phyloP scores from a whole-genome alignment of 352 stramenopile genomes.

The Globisporangium takayamanum region DNA sequence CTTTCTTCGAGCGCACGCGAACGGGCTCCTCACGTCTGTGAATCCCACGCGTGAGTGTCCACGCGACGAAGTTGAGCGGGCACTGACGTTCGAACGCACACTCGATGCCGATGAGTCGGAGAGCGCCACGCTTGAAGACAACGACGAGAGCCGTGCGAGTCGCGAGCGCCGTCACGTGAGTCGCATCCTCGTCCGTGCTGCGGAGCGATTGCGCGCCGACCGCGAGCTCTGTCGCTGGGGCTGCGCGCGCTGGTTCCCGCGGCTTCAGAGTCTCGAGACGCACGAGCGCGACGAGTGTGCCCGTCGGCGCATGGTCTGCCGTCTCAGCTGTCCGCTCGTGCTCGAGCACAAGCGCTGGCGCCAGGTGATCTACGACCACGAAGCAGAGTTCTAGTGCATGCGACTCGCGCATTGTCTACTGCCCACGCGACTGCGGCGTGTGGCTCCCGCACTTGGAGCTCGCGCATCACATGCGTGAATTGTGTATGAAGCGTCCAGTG shows the following conservation, averaged over 20 bases:
- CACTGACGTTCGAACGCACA: conserved; percentile 24
- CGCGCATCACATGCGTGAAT: conserved; percentile 41
- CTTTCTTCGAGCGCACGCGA: conserved; percentile 30
- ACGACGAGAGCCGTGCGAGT: conserved; percentile 23
- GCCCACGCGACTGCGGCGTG: conserved; percentile 59
- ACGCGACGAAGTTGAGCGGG: conserved; percentile 36
- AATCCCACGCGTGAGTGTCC: conserved; percentile 23
- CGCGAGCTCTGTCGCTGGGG: conserved; percentile 51
- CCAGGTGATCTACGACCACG: conserved; percentile 44
- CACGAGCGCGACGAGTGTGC: conserved; percentile 57
- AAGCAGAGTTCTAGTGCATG: conserved; percentile 35
- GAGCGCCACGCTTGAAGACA: conserved; percentile 43
- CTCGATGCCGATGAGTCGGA: conserved; percentile 49
- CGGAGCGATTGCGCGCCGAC: conserved; percentile 28
- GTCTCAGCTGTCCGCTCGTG: conserved; percentile 49
- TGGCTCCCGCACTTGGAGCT: conserved; percentile 49
- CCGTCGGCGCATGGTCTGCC: conserved; percentile 57
- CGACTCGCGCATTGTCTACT: conserved; percentile 43
- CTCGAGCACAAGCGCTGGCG: conserved; percentile 45
- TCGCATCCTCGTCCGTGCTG: conserved; percentile 37
- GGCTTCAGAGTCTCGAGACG: conserved; percentile 27
- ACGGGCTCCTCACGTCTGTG: conserved; percentile 35
- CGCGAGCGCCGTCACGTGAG: conserved; percentile 50
- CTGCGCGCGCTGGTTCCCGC: conserved; percentile 48
- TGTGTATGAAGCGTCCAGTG: conserved; percentile 55